Conservation (phyloP, 2,329 filamentous ascomycete species). For the Pyricularia grisea region DNA sequence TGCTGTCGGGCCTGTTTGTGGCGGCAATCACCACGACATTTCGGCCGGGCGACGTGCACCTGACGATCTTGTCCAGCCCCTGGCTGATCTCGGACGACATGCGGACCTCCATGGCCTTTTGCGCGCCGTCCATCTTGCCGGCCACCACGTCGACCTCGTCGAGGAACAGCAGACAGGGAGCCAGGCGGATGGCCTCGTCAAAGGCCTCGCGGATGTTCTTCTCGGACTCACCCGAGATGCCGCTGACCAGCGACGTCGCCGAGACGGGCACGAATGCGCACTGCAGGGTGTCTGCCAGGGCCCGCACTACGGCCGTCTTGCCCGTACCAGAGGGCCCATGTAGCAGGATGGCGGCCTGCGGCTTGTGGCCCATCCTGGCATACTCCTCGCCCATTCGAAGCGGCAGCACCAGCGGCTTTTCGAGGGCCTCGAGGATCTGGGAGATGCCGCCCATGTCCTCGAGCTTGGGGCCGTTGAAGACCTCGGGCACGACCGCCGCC, state of each 20-base stretch:
- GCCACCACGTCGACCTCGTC: conserved; percentile 90
- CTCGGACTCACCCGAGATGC: conserved; percentile 84
- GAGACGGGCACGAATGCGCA: conserved; percentile 77
- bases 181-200: conserved; percentile 76
- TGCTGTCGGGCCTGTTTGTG: conserved; percentile 77
- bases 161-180: conserved; percentile 84
- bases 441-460: conserved; percentile 71
- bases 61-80: conserved; percentile 76
- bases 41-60: conserved; percentile 60
- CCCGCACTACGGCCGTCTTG: conserved; percentile 77
- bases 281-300: conserved; percentile 65
- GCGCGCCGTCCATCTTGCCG: conserved; percentile 72
- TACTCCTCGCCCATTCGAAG: conserved; percentile 61
- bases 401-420: conserved; percentile 63
- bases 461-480: conserved; percentile 52
- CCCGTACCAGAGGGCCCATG: conserved; percentile 81
- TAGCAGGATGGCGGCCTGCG: conserved; percentile 65
- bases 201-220: conserved; percentile 79
- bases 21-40: conserved; percentile 86
- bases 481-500: not conserved
- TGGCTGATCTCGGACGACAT: conserved; percentile 76
- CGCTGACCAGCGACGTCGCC: conserved; percentile 71
- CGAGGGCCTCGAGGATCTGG: conserved; percentile 58
- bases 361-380: conserved; percentile 53
- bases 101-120: conserved; percentile 82